Percentiles rank a stretch among this genome's conserved stretches.
Conservation (phyloP, 495 filamentous ascomycete species). For the Daldinia bambusicola region DNA sequence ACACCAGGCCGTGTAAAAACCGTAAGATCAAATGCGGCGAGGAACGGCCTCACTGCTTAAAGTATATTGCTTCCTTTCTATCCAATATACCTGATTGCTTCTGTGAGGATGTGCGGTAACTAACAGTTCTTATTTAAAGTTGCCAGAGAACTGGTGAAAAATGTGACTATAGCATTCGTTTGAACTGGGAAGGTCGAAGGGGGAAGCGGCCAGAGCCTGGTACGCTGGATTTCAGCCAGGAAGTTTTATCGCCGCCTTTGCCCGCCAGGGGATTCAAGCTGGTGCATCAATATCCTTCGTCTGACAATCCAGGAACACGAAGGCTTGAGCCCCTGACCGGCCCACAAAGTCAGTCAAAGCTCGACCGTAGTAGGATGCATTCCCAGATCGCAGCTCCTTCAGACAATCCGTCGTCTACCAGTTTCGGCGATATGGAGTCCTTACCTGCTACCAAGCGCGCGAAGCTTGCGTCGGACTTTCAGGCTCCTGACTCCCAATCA, state of each 20-base stretch:
- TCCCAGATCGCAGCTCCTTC: constrained; percentile 31
- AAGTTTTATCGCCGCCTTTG: constrained; percentile 53
- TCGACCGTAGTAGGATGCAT: constrained; percentile 29
- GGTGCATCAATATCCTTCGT: constrained; percentile 53
- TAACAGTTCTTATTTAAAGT: constrained; percentile 42
- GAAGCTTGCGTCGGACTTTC: constrained; percentile 38
- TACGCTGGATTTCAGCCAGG: constrained; percentile 48
- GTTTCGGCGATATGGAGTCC: constrained; percentile 30
- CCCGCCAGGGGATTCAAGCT: constrained; percentile 58
- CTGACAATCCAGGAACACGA: constrained; percentile 53
- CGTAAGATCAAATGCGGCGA: constrained; percentile 91
- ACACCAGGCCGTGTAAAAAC: constrained; percentile 80
- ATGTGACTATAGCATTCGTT: constrained; percentile 86
- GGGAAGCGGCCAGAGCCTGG: constrained; percentile 58
- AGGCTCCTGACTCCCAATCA: constrained; percentile 36
- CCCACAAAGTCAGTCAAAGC: constrained; percentile 32
- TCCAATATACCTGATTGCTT: constrained; percentile 7
- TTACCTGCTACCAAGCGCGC: constrained; percentile 43
- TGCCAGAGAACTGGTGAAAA: constrained; percentile 78
- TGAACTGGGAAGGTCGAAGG: constrained; percentile 84
- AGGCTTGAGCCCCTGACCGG: constrained; percentile 47
- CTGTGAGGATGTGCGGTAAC: constrained; percentile 13
- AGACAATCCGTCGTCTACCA: constrained; percentile 29
- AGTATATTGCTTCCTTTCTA: constrained; percentile 51
- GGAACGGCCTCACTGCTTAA: constrained; percentile 79